A percentile compares a stretch with the other conserved stretches of the same genome.
phyloP scores from a whole-genome alignment of 2,329 filamentous ascomycete species.

The Dactylellina leptospora region DNA sequence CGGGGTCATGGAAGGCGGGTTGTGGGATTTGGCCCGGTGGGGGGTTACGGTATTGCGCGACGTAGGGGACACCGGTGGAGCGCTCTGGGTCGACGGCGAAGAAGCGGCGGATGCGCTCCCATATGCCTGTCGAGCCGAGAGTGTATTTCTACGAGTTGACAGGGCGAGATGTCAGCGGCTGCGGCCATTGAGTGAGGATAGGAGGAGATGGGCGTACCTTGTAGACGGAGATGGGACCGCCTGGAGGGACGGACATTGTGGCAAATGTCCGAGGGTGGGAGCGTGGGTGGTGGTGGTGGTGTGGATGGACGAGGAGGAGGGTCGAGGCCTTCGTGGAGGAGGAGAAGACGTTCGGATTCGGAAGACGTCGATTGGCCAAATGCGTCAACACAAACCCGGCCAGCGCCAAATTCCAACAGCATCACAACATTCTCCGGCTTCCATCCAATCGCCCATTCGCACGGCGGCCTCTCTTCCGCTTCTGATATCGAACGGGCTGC shows the following conservation, averaged over 20 bases:
- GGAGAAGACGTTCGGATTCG: no score
- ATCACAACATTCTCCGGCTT: no score
- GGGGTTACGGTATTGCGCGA: conserved; percentile 90
- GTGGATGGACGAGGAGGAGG: background rate
- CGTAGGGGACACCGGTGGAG: conserved; percentile 89
- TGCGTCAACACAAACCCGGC: conserved; percentile 31
- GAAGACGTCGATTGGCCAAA: conserved; percentile 31
- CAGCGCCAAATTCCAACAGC: conserved; percentile 33
- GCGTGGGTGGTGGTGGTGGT: conserved; percentile 6
- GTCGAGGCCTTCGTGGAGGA: conserved; percentile 4
- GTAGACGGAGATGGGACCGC: conserved; percentile 67
- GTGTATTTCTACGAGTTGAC: conserved; percentile 82
- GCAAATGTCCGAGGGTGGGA: conserved; percentile 34
- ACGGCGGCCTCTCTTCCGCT: no score
- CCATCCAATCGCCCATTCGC: background rate
- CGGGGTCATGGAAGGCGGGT: conserved; percentile 78
- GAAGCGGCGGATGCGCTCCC: conserved; percentile 80
- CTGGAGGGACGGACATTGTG: conserved; percentile 57
- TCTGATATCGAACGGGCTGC: no score
- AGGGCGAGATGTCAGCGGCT: conserved; percentile 59
- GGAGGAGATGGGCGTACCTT: conserved; percentile 64
- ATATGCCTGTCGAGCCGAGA: conserved; percentile 86
- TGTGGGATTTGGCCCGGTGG: conserved; percentile 78
- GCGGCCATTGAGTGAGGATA: conserved; percentile 55
- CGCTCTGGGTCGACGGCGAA: conserved; percentile 85